These are phyloP conservation scores for Yamadazyma paraphyllophila DNA, from an alignment of 805 yeast genomes.

Conservation along the genomic window DNA sequence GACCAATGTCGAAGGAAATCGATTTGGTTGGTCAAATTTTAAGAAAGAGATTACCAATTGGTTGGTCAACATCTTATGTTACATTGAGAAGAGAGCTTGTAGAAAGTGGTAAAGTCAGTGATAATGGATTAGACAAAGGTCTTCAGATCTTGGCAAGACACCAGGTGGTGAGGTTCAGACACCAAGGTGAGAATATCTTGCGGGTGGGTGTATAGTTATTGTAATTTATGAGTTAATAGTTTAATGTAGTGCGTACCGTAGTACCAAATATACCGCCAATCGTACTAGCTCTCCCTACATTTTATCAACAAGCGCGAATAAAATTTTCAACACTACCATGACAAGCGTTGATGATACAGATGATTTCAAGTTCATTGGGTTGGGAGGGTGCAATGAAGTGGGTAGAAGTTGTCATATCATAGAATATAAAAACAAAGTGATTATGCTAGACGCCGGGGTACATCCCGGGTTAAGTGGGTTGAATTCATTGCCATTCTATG, in stretches of 20 bases:
- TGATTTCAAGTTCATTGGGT: slow-evolving; percentile 67
- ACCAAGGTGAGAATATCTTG: slow-evolving; percentile 79
- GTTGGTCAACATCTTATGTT: slow-evolving; percentile 89
- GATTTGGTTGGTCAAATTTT: slow-evolving; percentile 78
- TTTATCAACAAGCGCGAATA: background rate
- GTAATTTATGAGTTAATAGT: too few relatives aligned
- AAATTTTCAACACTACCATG: slow-evolving; percentile 2
- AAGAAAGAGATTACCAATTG: slow-evolving; percentile 88
- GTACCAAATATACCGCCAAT: too few relatives aligned
- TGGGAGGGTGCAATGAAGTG: slow-evolving; percentile 98
- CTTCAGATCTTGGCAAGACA: slow-evolving; percentile 77
- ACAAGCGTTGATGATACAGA: slow-evolving; percentile 31
- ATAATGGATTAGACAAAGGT: slow-evolving; percentile 79
- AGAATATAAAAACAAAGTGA: slow-evolving; percentile 88
- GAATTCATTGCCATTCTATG: slow-evolving; percentile 91
- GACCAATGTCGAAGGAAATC: slow-evolving; percentile 68
- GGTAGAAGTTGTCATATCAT: slow-evolving; percentile 95
- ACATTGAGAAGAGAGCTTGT: slow-evolving; percentile 84
- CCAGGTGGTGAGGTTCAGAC: slow-evolving; percentile 83
- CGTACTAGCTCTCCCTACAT: too few relatives aligned
- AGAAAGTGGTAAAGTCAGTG: slow-evolving; percentile 57
- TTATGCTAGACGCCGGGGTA: slow-evolving; percentile 97
- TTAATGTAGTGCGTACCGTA: background rate
- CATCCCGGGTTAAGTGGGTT: slow-evolving; percentile 94
- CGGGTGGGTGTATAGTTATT: slow-evolving; percentile 60